Evolutionary conservation across 495 filamentous ascomycete species (phyloP), one percentile per base, ranked within the genome.

Genomic region (Xylaria flabelliformis): DNA sequence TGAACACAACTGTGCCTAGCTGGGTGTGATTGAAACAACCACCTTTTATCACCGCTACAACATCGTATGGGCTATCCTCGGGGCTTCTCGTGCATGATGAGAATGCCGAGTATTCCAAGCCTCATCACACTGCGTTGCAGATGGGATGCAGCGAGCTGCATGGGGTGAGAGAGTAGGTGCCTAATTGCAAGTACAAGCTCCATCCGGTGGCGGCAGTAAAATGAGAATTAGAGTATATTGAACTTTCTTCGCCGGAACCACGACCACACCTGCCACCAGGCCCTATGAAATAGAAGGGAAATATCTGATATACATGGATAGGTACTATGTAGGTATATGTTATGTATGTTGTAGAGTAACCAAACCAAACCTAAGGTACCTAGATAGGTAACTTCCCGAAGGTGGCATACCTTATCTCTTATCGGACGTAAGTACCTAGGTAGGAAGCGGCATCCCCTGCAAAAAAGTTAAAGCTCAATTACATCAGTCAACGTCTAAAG

Each of bases 391-490:
- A 6, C 8, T 39, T 1, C 36, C 39, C 39, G 13, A 12, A 41
- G 36, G 4, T 41, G 17, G 55, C 39, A 44, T 5, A n/a, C 26
- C 67, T 63, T 70, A 70, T 70, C 67, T 62, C 67, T 70, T 70
- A 70, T 70, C 67, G 26, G 67, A 59, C 34, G 4, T 26, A 32
- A n/a, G n/a, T n/a, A n/a, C n/a, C n/a, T n/a, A n/a, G n/a, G n/a
- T n/a, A n/a, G n/a, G n/a, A 53, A 67, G 26, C 17, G 3, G 63
- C 19, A 44, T 7, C 32, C 36, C 51, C 46, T 32, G 32, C 6
- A 39, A 55, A 67, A 67, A 67, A 67, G 64, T 55, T 41, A 48
- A 50, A 55, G 46, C 44, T 41, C 64, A 48, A 65, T 39, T 29
- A 41, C 36, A 2, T 19, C 19, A 21, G 4, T 21, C 39, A 29